A percentile compares a stretch with the other conserved stretches of the same genome.
Conservation (phyloP, 164 flowering plant species). For the Tinospora cordifolia region DNA sequence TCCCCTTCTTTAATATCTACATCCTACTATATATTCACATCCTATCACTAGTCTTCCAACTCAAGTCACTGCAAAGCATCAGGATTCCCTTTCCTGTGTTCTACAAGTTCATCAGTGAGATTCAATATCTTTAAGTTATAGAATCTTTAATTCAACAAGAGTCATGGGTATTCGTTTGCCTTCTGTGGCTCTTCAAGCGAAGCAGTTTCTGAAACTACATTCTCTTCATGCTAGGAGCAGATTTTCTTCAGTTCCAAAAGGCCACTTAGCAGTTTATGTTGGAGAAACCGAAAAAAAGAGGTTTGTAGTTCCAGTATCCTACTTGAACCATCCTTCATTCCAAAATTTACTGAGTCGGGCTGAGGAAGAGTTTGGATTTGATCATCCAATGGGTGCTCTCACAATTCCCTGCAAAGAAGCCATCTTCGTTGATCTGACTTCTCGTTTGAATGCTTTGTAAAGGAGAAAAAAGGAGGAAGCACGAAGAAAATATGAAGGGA, state of each 20-base stretch:
- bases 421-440: constrained; percentile 3
- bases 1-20: neutral
- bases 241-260: no score
- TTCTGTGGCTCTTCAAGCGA: neutral
- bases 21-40: neutral
- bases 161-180: constrained; percentile 13
- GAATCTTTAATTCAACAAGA: neutral
- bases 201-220: constrained; percentile 2
- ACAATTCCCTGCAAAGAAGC: constrained; percentile 8
- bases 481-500: neutral
- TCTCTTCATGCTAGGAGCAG: no score
- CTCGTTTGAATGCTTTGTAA: neutral
- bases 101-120: neutral
- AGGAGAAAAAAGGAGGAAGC: neutral
- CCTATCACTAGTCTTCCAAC: neutral
- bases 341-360: no score
- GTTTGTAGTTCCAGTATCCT: no score
- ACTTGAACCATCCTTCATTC: no score
- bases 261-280: constrained; percentile 24
- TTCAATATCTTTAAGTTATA: neutral
- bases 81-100: neutral
- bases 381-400: constrained; percentile 13
- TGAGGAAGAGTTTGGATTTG: no score
- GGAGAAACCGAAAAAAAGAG: constrained; percentile 25
- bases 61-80: neutral